phyloP scores from a whole-genome alignment of 129 eudicot species.

The Lactuca saligna region DNA sequence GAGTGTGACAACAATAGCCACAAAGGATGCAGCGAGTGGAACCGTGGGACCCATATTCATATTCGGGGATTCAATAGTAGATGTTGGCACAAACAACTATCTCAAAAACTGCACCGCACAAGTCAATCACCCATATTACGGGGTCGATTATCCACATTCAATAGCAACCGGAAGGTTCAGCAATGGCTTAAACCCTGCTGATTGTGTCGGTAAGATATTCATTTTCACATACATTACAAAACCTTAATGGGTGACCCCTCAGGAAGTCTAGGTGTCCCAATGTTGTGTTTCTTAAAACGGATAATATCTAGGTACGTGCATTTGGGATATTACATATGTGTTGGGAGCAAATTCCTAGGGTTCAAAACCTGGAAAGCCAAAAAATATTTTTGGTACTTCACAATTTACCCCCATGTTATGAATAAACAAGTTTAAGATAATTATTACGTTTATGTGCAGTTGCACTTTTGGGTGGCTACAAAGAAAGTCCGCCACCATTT shows the following conservation, averaged over 20 bases:
- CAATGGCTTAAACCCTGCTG: conserved; percentile 47
- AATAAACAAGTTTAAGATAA: not conserved
- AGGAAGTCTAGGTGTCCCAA: not conserved
- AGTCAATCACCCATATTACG: conserved; percentile 45
- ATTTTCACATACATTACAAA: not conserved
- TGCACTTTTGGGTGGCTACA: conserved; percentile 36
- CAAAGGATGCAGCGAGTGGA: not conserved
- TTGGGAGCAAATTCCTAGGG: too few relatives aligned
- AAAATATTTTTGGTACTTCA: not conserved
- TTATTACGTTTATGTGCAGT: conserved; percentile 26
- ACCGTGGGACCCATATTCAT: conserved; percentile 23
- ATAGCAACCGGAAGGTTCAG: conserved; percentile 50
- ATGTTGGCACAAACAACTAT: conserved; percentile 51
- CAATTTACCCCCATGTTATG: not conserved
- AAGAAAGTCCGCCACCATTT: conserved; percentile 46
- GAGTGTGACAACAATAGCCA: conserved; percentile 11
- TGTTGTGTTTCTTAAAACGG: not conserved
- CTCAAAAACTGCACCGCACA: conserved; percentile 26
- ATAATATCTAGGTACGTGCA: too few relatives aligned
- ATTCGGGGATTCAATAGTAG: conserved; percentile 51
- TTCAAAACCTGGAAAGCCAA: not conserved
- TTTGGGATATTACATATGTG: too few relatives aligned
- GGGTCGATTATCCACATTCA: conserved; percentile 41
- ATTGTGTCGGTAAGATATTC: conserved; percentile 34
- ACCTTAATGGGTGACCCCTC: too few relatives aligned